Evolutionary conservation across 73 alveolate species (phyloP), one percentile per base, ranked within the genome.

Genomic region (Breviolum minutum): DNA sequence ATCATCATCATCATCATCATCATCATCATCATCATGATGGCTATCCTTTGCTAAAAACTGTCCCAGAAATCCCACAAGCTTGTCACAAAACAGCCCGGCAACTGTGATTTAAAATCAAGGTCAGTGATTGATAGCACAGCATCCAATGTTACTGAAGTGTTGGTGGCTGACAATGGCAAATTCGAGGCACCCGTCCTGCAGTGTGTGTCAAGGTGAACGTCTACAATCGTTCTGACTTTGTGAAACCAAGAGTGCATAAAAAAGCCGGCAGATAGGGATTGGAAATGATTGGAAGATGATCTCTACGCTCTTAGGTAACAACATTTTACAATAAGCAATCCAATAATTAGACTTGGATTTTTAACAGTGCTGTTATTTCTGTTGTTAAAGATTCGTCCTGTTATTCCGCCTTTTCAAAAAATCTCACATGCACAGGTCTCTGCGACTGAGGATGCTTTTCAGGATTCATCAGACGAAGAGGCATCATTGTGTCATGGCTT

Each of bases 391-490:
- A 19, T 27, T 26, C 30, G 1, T 9, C 24, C 7, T 77, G 62
- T 20, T 63, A 7, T 40, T 40, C 54, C 54, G 54, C 5, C 54
- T 40, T 40, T 40, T 40, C 54, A 40, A 3, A 40, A 40, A 40
- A 40, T 3, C 54, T 3, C 54, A 40, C 54, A 7, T 3, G 60
- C 24, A 26, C 68, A 92, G 97, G 97, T 92, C 66, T 73, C 90
- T 13, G 97, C 97, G 9, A 92, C 97, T n/a, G 97, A 92, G 61
- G 97, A 92, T 8, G 48, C 54, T 30, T 17, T 14, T 54, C 88
- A 60, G 71, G 97, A 92, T n/a, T 92, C 97, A 63, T 92, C 97
- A 8, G 97, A 92, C 61, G 97, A 92, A n/a, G 97, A 92, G 97
- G 97, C 71, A 40, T 40, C 54, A 40, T 40, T 40, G 74, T 13